Evolutionary conservation across 257 asterid species (phyloP).

Genomic region (Echium plantagineum): DNA sequence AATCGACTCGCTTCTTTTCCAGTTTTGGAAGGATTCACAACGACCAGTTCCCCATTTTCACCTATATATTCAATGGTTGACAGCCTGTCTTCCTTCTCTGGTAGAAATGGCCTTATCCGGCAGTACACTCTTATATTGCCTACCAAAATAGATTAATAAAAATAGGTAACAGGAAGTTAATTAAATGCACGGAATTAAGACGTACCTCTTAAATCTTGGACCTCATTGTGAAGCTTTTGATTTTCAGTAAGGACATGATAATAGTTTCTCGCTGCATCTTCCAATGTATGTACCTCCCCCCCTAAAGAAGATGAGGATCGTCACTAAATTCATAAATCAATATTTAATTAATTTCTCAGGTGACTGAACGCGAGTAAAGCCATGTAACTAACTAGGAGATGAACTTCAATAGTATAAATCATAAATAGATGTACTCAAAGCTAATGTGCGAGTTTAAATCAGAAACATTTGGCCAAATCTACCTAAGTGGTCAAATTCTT

Average conservation of each 20-base stretch:
- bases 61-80: slow-evolving; percentile 61
- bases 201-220: slow-evolving; percentile 84
- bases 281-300: slow-evolving; percentile 30
- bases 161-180: not conserved
- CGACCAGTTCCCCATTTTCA: slow-evolving; percentile 71
- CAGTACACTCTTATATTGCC: slow-evolving; percentile 96
- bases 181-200: not conserved
- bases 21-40: slow-evolving; percentile 65
- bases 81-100: slow-evolving; percentile 67
- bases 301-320: slow-evolving; percentile 22
- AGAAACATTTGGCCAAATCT: not conserved
- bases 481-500: slow-evolving; percentile 32
- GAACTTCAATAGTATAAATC: too few species aligned
- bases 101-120: slow-evolving; percentile 82
- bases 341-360: too few species aligned
- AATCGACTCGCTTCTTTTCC: slow-evolving; percentile 90
- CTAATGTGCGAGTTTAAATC: too few species aligned
- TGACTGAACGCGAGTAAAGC: too few species aligned
- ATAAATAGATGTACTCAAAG: too few species aligned
- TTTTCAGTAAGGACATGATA: slow-evolving; percentile 51
- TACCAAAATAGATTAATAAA: slow-evolving; percentile 22
- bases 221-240: slow-evolving; percentile 64
- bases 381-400: too few species aligned
- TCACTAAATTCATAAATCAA: too few species aligned
- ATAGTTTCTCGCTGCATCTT: slow-evolving; percentile 53